phyloP scores from a whole-genome alignment of 352 stramenopile species.

The Pythium rishiriense region DNA sequence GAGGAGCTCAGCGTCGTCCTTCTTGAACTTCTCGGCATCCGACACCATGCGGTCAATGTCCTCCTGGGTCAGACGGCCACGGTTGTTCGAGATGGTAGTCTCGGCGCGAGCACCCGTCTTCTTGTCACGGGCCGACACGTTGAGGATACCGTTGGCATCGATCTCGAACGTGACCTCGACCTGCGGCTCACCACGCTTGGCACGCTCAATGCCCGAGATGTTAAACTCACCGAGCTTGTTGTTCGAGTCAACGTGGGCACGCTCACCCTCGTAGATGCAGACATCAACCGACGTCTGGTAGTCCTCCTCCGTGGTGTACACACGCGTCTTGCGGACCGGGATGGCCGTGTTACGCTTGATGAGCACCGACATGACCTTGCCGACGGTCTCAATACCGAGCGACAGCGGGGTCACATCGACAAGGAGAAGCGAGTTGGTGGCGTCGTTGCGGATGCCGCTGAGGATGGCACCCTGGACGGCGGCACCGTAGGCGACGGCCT shows the following conservation, averaged over 20 bases:
- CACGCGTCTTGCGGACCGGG: constrained; percentile 84
- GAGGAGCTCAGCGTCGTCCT: constrained; percentile 87
- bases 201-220: constrained; percentile 84
- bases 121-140: constrained; percentile 92
- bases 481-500: constrained; percentile 81
- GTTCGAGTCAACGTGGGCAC: constrained; percentile 92
- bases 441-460: constrained; percentile 59
- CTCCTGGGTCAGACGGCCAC: constrained; percentile 95
- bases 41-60: constrained; percentile 99
- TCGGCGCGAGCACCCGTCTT: constrained; percentile 96
- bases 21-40: constrained; percentile 97
- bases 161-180: constrained; percentile 92
- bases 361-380: constrained; percentile 86
- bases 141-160: constrained; percentile 92
- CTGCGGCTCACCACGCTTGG: constrained; percentile 84
- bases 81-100: constrained; percentile 99
- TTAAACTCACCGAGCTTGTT: constrained; percentile 89
- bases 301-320: constrained; percentile 86
- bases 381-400: constrained; percentile 84
- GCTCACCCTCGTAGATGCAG: constrained; percentile 92
- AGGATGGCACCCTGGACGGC: constrained; percentile 70
- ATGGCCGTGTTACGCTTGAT: constrained; percentile 88
- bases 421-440: constrained; percentile 47
- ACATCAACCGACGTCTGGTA: constrained; percentile 88
- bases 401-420: constrained; percentile 89